Evolutionary conservation across 768 basidiomycete genomes (phyloP).

Genomic region (Grammothele lineata): DNA sequence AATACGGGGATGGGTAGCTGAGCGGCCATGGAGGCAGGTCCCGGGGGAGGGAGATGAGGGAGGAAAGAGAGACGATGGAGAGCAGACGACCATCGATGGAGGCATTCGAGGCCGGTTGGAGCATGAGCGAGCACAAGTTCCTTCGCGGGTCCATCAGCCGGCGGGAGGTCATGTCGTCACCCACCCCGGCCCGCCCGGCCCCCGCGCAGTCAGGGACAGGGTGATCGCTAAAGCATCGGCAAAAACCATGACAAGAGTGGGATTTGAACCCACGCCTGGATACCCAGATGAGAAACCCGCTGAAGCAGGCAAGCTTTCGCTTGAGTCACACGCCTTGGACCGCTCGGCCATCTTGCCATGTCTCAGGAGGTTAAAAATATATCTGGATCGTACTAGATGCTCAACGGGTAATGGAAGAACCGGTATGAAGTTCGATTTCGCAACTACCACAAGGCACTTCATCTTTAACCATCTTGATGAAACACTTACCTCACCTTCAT

Average conservation of each 20-base stretch:
- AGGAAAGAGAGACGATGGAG: background rate
- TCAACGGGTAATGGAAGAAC: no score
- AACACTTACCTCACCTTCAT: no score
- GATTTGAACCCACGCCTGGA: conserved; percentile 27
- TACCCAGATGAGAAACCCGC: conserved; percentile 27
- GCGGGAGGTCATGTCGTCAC: conserved; percentile 4
- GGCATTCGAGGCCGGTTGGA: background rate
- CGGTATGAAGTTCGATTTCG: no score
- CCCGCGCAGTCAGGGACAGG: no score
- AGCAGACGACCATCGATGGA: background rate
- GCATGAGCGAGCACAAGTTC: background rate
- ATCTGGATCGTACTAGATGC: no score
- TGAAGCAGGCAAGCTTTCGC: conserved; percentile 29
- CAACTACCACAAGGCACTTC: no score
- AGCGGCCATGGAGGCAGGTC: conserved; percentile 43
- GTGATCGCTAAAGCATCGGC: no score
- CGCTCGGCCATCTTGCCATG: conserved; percentile 60
- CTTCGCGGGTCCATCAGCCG: background rate
- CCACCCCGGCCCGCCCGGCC: background rate
- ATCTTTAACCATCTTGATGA: no score
- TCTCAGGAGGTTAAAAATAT: no score
- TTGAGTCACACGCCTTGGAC: conserved; percentile 64
- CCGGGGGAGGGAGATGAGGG: background rate
- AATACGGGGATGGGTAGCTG: conserved; percentile 59
- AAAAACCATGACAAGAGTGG: conserved; percentile 23